Conservation (phyloP, 495 filamentous ascomycete species). For the Aspergillus baeticus region DNA sequence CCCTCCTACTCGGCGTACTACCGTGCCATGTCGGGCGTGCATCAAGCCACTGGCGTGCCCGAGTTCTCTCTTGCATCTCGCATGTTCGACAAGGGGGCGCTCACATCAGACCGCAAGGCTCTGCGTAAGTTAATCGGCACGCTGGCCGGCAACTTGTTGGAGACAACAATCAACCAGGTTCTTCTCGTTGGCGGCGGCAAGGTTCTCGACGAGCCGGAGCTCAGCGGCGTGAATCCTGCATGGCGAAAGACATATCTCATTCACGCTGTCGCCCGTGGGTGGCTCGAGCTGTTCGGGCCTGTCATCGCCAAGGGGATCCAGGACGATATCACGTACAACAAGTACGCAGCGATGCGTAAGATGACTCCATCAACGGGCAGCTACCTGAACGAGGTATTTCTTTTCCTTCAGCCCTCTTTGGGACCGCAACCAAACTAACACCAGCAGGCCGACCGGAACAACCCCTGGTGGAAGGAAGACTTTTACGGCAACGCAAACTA, state of each 20-base stretch:
- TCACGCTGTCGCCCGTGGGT: conserved; percentile 35
- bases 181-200: conserved; percentile 39
- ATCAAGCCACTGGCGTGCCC: conserved; percentile 21
- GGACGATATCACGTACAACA: conserved; percentile 49
- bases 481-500: conserved; percentile 31
- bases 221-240: conserved; percentile 41
- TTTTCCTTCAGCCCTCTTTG: background rate
- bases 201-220: conserved; percentile 24
- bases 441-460: conserved; percentile 15
- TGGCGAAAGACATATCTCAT: conserved; percentile 44
- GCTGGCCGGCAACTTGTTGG: conserved; percentile 25
- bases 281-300: conserved; percentile 29
- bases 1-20: conserved; percentile 36
- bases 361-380: conserved; percentile 34
- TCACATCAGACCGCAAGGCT: conserved; percentile 19
- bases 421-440: background rate
- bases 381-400: conserved; percentile 39
- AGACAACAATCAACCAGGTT: conserved; percentile 31
- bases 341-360: conserved; percentile 40
- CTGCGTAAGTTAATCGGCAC: conserved; percentile 27
- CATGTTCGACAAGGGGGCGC: conserved; percentile 34
- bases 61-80: conserved; percentile 32
- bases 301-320: conserved; percentile 37
- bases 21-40: conserved; percentile 26
- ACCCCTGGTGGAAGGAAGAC: conserved; percentile 17